These are phyloP conservation scores for Sporisorium scitamineum DNA, from an alignment of 1,284 basidiomycete genomes.

Conservation along the genomic window DNA sequence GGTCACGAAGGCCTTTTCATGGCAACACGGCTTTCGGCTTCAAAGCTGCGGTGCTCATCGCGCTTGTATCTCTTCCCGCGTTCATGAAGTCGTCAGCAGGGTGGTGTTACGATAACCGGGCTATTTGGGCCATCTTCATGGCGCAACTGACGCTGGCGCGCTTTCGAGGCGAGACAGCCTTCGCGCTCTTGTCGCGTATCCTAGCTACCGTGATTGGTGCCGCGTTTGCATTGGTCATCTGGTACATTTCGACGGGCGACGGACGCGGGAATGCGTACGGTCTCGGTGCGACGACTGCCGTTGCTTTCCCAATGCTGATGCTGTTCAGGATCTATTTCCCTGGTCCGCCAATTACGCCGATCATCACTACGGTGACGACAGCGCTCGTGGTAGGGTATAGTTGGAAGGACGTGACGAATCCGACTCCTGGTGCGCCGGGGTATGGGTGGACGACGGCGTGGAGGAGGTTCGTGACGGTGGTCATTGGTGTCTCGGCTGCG, in stretches of 20 bases:
- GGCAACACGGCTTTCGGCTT: constrained; percentile 76
- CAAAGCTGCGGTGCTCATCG: constrained; percentile 80
- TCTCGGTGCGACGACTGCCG: constrained; percentile 77
- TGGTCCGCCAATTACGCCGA: constrained; percentile 77
- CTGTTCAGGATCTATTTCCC: constrained; percentile 79
- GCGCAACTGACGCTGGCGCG: constrained; percentile 63
- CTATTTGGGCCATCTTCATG: constrained; percentile 67
- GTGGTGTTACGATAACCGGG: constrained; percentile 64
- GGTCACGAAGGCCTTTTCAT: constrained; percentile 53
- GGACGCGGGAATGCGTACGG: constrained; percentile 76
- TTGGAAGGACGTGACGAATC: constrained; percentile 59
- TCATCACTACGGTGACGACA: constrained; percentile 81
- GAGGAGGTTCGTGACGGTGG: constrained; percentile 70
- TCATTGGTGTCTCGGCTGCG: constrained; percentile 66
- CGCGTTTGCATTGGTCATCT: constrained; percentile 77
- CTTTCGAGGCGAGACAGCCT: constrained; percentile 63
- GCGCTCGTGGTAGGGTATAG: constrained; percentile 68
- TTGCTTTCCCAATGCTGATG: constrained; percentile 77
- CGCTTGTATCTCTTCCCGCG: constrained; percentile 67
- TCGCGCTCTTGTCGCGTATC: constrained; percentile 58
- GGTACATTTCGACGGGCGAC: constrained; percentile 75
- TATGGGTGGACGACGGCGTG: constrained; percentile 72
- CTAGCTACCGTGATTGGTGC: constrained; percentile 70
- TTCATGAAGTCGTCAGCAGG: constrained; percentile 51
- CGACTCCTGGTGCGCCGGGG: constrained; percentile 58